Conservation (phyloP, 768 basidiomycete species). For the Tylopilus cervinicoccineus region DNA sequence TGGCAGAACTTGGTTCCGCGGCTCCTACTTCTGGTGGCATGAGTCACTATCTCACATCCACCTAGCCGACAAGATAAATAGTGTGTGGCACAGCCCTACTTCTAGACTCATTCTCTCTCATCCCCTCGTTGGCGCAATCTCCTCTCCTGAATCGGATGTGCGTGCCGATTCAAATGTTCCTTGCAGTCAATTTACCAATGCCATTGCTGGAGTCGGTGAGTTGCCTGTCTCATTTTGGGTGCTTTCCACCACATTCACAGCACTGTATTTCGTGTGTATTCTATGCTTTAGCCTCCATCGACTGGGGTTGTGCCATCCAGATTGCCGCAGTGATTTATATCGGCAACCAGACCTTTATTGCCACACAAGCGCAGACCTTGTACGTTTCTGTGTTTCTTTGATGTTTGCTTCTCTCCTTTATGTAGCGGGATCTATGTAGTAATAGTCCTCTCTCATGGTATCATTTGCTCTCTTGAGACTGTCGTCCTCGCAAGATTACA, state of each 20-base stretch:
- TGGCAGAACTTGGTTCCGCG: conserved; percentile 41
- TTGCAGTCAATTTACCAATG: conserved; percentile 15
- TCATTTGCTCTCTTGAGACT: conserved; percentile 67
- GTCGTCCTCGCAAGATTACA: conserved; percentile 64
- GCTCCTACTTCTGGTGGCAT: conserved; percentile 41
- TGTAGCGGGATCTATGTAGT: conserved; percentile 58
- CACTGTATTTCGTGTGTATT: not conserved
- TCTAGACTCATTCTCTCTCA: conserved; percentile 61
- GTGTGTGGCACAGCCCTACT: conserved; percentile 44
- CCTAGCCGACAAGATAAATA: not conserved
- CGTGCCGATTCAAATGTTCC: conserved; percentile 10
- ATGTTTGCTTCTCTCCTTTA: no score
- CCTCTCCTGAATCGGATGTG: conserved; percentile 67
- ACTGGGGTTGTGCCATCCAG: conserved; percentile 64
- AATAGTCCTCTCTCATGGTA: conserved; percentile 56
- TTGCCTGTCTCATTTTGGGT: not conserved
- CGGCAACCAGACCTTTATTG: conserved; percentile 35
- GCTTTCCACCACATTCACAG: no score
- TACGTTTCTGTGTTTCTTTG: no score
- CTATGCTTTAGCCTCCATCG: conserved; percentile 47
- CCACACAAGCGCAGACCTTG: conserved; percentile 42
- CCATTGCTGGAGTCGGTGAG: conserved; percentile 40
- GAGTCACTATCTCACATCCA: conserved; percentile 6
- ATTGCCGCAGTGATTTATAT: conserved; percentile 64
- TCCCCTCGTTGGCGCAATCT: conserved; percentile 55